Evolutionary conservation across 2,329 filamentous ascomycete species (phyloP).

Genomic region (Verticillium albo-atrum): DNA sequence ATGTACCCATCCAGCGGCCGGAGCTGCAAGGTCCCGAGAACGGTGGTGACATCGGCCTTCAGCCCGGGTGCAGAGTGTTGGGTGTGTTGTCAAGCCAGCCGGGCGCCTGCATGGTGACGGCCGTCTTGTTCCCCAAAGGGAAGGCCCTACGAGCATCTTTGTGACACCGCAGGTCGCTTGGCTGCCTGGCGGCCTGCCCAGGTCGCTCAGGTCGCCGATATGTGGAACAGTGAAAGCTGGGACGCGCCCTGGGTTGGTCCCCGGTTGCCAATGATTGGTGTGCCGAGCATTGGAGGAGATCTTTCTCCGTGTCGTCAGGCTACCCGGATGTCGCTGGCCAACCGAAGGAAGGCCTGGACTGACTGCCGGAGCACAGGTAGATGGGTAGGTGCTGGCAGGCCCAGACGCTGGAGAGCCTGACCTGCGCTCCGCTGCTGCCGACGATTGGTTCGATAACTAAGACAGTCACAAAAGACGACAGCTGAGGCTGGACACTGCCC

Average conservation of each 20-base stretch:
- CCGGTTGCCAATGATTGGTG: slow-evolving; percentile 2
- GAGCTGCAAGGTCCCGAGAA: slow-evolving; percentile 11
- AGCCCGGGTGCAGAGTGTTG: neutral
- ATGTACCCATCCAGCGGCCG: neutral
- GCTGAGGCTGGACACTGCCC: neutral
- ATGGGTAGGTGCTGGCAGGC: neutral
- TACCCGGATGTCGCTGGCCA: neutral
- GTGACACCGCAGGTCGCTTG: neutral
- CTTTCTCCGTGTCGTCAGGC: neutral
- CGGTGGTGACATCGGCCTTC: neutral
- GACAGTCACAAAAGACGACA: neutral
- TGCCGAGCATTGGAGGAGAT: neutral
- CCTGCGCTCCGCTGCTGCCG: neutral
- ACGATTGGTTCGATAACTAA: neutral
- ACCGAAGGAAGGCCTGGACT: neutral
- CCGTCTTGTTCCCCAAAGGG: neutral
- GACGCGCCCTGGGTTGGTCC: slow-evolving; percentile 1
- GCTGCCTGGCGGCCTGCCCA: neutral
- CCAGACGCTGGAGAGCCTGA: neutral
- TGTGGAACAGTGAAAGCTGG: slow-evolving; percentile 3
- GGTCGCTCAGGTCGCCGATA: slow-evolving; percentile 4
- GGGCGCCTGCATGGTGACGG: neutral
- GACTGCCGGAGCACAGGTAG: neutral
- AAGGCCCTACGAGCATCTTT: neutral
- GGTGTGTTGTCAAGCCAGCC: neutral